Percentiles rank a stretch among this genome's conserved stretches.
phyloP scores from a whole-genome alignment of 2,329 filamentous ascomycete species.

The Pestalotiopsis fici region DNA sequence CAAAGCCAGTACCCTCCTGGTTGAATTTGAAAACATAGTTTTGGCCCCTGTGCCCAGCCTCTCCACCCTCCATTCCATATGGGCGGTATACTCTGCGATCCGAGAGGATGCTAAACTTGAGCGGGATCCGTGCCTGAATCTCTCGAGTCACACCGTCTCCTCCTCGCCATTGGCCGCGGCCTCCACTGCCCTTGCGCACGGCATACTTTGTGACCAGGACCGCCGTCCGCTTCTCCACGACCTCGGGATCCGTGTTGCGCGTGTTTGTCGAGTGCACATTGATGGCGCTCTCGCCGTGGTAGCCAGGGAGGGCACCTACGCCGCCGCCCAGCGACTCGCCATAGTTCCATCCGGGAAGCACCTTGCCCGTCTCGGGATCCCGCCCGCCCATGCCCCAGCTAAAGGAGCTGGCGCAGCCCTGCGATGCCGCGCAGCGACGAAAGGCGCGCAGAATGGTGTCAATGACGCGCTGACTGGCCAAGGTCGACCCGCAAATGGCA shows the following conservation, averaged over 20 bases:
- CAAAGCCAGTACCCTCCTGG: slow-evolving; percentile 21
- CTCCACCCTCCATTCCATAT: slow-evolving; percentile 71
- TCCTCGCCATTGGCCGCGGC: slow-evolving; percentile 59
- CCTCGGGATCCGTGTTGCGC: slow-evolving; percentile 70
- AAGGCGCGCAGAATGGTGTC: slow-evolving; percentile 11
- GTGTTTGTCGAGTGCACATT: slow-evolving; percentile 78
- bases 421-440: slow-evolving; percentile 27
- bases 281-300: slow-evolving; percentile 67
- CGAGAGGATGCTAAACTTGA: slow-evolving; percentile 70
- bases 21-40: slow-evolving; percentile 45
- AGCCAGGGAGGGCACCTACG: slow-evolving; percentile 63
- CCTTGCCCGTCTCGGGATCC: slow-evolving; percentile 12
- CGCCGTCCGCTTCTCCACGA: slow-evolving; percentile 71
- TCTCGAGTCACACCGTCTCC: slow-evolving; percentile 70
- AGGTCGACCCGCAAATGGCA: slow-evolving; percentile 17
- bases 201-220: slow-evolving; percentile 66
- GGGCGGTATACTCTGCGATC: slow-evolving; percentile 71
- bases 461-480: slow-evolving; percentile 15
- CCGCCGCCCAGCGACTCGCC: slow-evolving; percentile 76
- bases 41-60: slow-evolving; percentile 63
- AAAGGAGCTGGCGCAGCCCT: slow-evolving; percentile 48
- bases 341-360: slow-evolving; percentile 64
- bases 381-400: slow-evolving; percentile 48
- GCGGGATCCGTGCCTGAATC: slow-evolving; percentile 70
- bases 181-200: slow-evolving; percentile 57